phyloP scores from a whole-genome alignment of 371 early-diverging fungal species.

The Lichtheimia hyalospora region DNA sequence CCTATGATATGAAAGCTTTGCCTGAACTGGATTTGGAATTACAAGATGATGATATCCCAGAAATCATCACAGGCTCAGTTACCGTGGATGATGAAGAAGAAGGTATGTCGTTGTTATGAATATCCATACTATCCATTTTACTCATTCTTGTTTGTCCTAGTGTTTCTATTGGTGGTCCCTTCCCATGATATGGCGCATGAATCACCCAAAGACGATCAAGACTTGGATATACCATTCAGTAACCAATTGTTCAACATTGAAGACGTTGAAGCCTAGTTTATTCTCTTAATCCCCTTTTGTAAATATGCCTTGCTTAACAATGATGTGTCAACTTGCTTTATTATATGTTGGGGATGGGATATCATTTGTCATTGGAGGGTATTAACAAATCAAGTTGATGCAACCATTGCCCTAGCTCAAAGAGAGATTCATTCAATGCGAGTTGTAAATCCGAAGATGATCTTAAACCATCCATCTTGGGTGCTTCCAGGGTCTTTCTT shows the following conservation, averaged over 20 bases:
- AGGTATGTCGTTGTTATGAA: not conserved
- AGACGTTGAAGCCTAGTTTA: too few species aligned
- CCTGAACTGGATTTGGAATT: not conserved
- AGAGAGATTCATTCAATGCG: slow-evolving; percentile 25
- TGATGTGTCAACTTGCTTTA: too few species aligned
- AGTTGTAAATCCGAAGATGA: slow-evolving; percentile 27
- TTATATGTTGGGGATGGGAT: too few species aligned
- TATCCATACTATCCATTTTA: not conserved
- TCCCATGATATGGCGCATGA: not conserved
- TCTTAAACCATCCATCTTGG: slow-evolving; percentile 25
- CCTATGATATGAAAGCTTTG: not conserved
- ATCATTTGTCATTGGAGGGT: not conserved
- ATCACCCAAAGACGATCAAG: not conserved
- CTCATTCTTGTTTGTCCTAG: not conserved
- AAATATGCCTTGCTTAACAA: too few species aligned
- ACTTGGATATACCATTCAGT: not conserved
- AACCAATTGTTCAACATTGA: not conserved
- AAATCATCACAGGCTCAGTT: not conserved
- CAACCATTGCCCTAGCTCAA: slow-evolving; percentile 33
- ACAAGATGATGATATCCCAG: not conserved
- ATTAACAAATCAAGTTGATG: slow-evolving; percentile 13
- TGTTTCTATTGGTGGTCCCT: not conserved
- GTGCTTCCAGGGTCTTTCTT: slow-evolving; percentile 14
- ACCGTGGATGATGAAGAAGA: not conserved
- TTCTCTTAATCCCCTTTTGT: too few species aligned